Evolutionary conservation across 257 asterid species (phyloP).

Genomic region (Primulina tabacum): DNA sequence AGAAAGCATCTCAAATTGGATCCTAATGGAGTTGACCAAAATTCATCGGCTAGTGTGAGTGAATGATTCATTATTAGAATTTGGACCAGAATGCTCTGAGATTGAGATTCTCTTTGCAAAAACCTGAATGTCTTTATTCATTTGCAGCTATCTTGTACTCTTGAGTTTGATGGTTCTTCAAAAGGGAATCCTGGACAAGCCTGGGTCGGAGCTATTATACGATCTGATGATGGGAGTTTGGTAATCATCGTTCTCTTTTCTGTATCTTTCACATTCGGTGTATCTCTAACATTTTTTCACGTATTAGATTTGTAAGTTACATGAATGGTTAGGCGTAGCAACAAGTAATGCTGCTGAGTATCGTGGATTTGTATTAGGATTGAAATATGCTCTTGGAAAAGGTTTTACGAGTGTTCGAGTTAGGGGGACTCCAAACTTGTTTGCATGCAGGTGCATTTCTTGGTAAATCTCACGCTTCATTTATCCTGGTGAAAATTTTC

Average conservation of each 20-base stretch:
- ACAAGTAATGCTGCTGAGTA: conserved; percentile 92
- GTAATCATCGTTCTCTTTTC: conserved; percentile 7
- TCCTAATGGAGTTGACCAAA: too few species aligned
- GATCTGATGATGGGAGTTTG: conserved; percentile 48
- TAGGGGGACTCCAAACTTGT: conserved; percentile 94
- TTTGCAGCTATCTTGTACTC: conserved; percentile 32
- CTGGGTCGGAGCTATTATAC: conserved; percentile 48
- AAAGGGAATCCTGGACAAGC: conserved; percentile 58
- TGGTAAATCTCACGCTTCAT: not conserved
- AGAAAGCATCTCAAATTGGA: conserved; percentile 14
- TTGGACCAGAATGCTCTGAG: too few species aligned
- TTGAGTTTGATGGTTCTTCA: conserved; percentile 55
- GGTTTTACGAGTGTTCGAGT: conserved; percentile 86
- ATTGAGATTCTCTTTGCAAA: too few species aligned
- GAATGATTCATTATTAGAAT: too few species aligned
- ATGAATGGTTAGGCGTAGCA: conserved; percentile 93
- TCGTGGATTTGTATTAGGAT: conserved; percentile 82
- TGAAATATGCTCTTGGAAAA: conserved; percentile 65
- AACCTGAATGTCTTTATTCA: too few species aligned
- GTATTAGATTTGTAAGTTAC: conserved; percentile 70
- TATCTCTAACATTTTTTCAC: not conserved
- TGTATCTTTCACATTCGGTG: too few species aligned
- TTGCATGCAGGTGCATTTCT: conserved; percentile 81
- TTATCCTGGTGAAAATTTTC: not conserved
- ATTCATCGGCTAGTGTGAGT: too few species aligned